These are phyloP conservation scores for Capillidium heterosporum DNA, from an alignment of 371 early-diverging fungal genomes.

Conservation along the genomic window DNA sequence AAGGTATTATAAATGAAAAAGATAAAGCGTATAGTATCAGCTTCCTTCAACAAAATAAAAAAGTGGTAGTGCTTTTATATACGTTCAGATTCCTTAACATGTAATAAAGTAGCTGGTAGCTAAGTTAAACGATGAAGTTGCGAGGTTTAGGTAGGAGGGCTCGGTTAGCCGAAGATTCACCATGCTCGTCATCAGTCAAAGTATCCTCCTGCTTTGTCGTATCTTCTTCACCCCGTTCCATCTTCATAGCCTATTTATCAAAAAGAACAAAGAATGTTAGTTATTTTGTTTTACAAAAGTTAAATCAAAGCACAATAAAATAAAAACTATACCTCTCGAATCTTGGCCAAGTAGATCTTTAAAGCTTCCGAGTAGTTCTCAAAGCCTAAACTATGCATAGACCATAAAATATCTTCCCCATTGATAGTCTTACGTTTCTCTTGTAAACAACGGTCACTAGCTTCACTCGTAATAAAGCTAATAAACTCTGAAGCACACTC, in stretches of 20 bases:
- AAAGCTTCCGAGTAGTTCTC: conserved; percentile 94
- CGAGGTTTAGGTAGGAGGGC: background rate
- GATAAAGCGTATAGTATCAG: too few relatives aligned
- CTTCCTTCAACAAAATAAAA: too few relatives aligned
- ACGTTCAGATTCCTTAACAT: too few relatives aligned
- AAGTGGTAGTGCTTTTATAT: too few relatives aligned
- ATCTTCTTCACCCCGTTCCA: conserved; percentile 2
- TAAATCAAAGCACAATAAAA: background rate
- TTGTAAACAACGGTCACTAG: conserved; percentile 82
- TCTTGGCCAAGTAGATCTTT: conserved; percentile 79
- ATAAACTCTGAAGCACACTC: conserved; percentile 99
- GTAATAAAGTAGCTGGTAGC: too few relatives aligned
- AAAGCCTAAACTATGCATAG: conserved; percentile 97
- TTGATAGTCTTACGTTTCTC: conserved; percentile 98
- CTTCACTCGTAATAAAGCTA: conserved; percentile 97
- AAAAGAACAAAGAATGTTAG: background rate
- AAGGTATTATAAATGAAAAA: too few relatives aligned
- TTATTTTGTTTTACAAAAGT: background rate
- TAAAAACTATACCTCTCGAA: conserved; percentile 47
- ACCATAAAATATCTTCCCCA: conserved; percentile 99
- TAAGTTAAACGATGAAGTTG: background rate
- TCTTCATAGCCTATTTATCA: background rate
- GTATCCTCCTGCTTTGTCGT: background rate
- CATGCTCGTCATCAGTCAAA: background rate
- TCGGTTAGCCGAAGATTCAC: background rate